Evolutionary conservation across 1,284 basidiomycete genomes (phyloP).

Genomic region (Clitocybe nebularis): DNA sequence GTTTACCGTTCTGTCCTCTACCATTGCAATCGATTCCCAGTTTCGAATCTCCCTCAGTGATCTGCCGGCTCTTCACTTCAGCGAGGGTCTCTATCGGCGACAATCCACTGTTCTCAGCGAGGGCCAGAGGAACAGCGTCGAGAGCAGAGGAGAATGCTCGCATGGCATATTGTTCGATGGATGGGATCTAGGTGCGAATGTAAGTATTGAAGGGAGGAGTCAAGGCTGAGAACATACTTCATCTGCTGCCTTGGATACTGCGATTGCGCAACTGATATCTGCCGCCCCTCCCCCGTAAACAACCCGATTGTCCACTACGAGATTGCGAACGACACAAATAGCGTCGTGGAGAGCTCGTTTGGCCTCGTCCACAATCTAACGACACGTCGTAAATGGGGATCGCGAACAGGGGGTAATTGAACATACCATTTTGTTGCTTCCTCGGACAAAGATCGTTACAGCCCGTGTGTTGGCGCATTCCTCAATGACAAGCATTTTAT

Average conservation of each 20-base stretch:
- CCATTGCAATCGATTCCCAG: slow-evolving; percentile 95
- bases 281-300: slow-evolving; percentile 98
- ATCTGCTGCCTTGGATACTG: slow-evolving; percentile 92
- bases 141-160: slow-evolving; percentile 94
- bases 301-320: slow-evolving; percentile 93
- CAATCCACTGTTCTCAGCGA: slow-evolving; percentile 96
- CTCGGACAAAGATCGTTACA: slow-evolving; percentile 96
- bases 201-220: not conserved
- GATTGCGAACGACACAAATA: slow-evolving; percentile 94
- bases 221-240: slow-evolving; percentile 49
- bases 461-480: slow-evolving; percentile 97
- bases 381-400: not conserved
- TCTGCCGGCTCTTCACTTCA: slow-evolving; percentile 91
- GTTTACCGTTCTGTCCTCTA: slow-evolving; percentile 78
- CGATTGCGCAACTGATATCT: slow-evolving; percentile 93
- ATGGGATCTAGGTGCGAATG: slow-evolving; percentile 63
- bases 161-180: slow-evolving; percentile 99
- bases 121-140: slow-evolving; percentile 89
- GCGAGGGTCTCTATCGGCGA: slow-evolving; percentile 96
- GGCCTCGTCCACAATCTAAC: slow-evolving; percentile 95
- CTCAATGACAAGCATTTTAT: slow-evolving; percentile 99
- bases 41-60: slow-evolving; percentile 80
- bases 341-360: slow-evolving; percentile 98
- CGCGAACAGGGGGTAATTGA: not conserved
- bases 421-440: slow-evolving; percentile 96